Conservation (phyloP, 2,329 filamentous ascomycete genomes). For the Sporothrix mexicana region DNA sequence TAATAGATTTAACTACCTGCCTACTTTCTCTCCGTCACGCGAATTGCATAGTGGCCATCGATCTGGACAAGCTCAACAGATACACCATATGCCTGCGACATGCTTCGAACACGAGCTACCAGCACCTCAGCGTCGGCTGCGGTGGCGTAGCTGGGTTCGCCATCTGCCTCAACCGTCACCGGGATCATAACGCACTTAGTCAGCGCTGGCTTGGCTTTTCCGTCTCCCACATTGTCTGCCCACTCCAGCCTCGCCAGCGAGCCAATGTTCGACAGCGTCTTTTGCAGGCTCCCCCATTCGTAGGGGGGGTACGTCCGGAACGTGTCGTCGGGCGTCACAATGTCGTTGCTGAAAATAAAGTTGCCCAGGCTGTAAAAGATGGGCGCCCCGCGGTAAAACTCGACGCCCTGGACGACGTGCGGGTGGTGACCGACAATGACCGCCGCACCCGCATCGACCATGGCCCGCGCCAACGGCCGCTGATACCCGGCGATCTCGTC, state of each 20-base stretch:
- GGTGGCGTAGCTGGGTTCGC: not conserved
- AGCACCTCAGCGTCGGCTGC: not conserved
- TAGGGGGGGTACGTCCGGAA: constrained; percentile 25
- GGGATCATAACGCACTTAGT: not conserved
- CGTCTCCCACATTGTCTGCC: not conserved
- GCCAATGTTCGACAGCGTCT: constrained; percentile 25
- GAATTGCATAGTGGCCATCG: constrained; percentile 3
- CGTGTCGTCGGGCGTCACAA: constrained; percentile 26
- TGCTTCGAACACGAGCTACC: not conserved
- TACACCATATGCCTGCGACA: constrained; percentile 7
- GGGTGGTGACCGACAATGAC: constrained; percentile 16
- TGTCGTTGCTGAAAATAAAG: constrained; percentile 26
- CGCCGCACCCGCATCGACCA: constrained; percentile 1
- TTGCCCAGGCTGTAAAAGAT: constrained; percentile 28
- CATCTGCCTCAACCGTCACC: not conserved
- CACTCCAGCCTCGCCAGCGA: constrained; percentile 18
- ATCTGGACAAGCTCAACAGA: not conserved
- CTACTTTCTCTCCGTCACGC: not conserved
- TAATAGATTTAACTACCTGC: not conserved
- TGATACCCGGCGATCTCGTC: constrained; percentile 26
- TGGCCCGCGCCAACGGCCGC: constrained; percentile 4
- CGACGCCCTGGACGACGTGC: not conserved
- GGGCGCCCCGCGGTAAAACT: constrained; percentile 1
- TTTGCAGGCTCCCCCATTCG: constrained; percentile 23
- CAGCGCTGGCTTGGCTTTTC: not conserved